Conservation (phyloP, 2,329 filamentous ascomycete genomes). For the Parasarocladium wereldwijsianum region DNA sequence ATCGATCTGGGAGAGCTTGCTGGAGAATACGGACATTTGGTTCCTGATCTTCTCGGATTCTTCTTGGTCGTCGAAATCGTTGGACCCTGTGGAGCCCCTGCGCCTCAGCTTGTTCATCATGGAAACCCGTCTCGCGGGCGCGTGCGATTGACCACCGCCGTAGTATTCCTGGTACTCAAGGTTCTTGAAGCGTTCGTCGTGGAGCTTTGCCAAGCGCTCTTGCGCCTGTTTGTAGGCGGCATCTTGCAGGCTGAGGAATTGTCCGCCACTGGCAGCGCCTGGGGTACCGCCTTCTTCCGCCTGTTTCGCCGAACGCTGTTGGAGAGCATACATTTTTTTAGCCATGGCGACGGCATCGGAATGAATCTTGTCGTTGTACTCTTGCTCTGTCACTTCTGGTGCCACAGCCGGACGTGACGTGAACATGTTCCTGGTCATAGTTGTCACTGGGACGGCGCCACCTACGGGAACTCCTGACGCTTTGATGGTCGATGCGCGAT, state of each 20-base stretch:
- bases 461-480: slow-evolving; percentile 38
- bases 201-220: slow-evolving; percentile 67
- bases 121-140: slow-evolving; percentile 28
- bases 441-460: slow-evolving; percentile 53
- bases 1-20: slow-evolving; percentile 52
- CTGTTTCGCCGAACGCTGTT: slow-evolving; percentile 46
- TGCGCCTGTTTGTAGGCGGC: slow-evolving; percentile 76
- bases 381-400: slow-evolving; percentile 59
- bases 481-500: slow-evolving; percentile 31
- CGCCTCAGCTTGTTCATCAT: slow-evolving; percentile 41
- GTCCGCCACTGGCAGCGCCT: slow-evolving; percentile 7
- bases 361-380: slow-evolving; percentile 55
- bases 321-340: slow-evolving; percentile 64
- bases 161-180: slow-evolving; percentile 66
- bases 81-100: slow-evolving; percentile 54
- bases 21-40: slow-evolving; percentile 68
- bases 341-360: slow-evolving; percentile 85
- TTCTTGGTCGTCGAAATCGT: slow-evolving; percentile 44
- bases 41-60: slow-evolving; percentile 58
- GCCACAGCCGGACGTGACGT: slow-evolving; percentile 60
- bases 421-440: slow-evolving; percentile 61
- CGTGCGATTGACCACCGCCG: slow-evolving; percentile 30
- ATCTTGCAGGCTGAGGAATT: slow-evolving; percentile 58
- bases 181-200: slow-evolving; percentile 50
- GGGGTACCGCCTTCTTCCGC: slow-evolving; percentile 23